Evolutionary conservation across 2,329 filamentous ascomycete genomes (phyloP), one percentile per base, ranked within the genome.

Genomic region (Colletotrichum spinosum): DNA sequence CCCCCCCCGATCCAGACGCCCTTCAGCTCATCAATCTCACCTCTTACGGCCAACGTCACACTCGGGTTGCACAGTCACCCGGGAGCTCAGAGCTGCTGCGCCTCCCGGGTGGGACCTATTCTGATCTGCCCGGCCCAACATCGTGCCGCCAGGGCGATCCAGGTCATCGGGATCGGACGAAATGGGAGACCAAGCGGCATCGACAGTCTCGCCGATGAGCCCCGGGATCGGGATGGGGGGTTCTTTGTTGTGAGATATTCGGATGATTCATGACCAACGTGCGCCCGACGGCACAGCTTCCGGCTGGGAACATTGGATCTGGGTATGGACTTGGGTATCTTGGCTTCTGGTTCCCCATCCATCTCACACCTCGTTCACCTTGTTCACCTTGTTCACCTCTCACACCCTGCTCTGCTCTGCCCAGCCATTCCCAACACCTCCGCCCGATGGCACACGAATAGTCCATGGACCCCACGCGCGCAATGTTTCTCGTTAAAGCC

Each of bases 111-210:
- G 55, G 42, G 25, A 34, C 45, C 17, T 44, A 41, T 33, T 17
- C 25, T 42, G 60, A 46, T 34, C 25, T 46, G 52, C 39, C 63
- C 63, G 63, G 63, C 53, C 58, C 63, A 66, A 66, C 53, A 66
- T 62, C 52, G 46, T 63, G 46, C 63, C 63, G 63, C 42, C 58
- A 57, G 37, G 41, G 53, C 25, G n/a, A 25, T 48, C 52, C 52
- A 62, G 12, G 58, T 33, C 13, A 38, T 48, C 39, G 51, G 52
- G 52, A 53, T 57, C 63, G 63, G 63, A 66, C 13, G 63, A 66
- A 66, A 66, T 63, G 42, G 41, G 17, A 55, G 15, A 45, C 54
- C 57, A 52, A 38, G 5, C 48, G 51, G 58, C 46, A 37, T 53
- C 48, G 58, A 56, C 17, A 62, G 62, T 65, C 46, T 53, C 46